phyloP scores from a whole-genome alignment of 2,329 filamentous ascomycete genomes.

The Talaromyces sp. region DNA sequence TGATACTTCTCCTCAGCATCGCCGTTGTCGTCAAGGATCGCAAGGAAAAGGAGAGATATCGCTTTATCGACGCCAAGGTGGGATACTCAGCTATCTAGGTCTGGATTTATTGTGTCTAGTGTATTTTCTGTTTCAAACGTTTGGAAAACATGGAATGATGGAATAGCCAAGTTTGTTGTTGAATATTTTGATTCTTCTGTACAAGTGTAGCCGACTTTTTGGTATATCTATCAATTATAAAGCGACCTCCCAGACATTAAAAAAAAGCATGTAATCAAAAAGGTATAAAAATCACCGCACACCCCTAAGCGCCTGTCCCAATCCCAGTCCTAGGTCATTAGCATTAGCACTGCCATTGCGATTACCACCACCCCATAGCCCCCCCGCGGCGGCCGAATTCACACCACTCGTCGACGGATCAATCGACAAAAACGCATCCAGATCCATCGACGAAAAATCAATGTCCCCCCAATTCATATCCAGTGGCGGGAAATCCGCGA shows the following conservation, averaged over 20 bases:
- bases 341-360: not conserved
- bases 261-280: not conserved
- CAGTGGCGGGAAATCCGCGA: slow-evolving; percentile 29
- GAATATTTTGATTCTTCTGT: not conserved
- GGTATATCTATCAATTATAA: not conserved
- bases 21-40: slow-evolving; percentile 75
- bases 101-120: not conserved
- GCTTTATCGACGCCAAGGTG: slow-evolving; percentile 75
- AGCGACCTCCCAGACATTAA: not conserved
- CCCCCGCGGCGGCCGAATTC: not conserved
- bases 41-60: slow-evolving; percentile 73
- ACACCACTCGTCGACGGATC: slow-evolving; percentile 16
- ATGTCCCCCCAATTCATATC: slow-evolving; percentile 35
- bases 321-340: slow-evolving; percentile 3
- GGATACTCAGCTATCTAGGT: slow-evolving; percentile 30
- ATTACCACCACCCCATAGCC: not conserved
- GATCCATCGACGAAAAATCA: slow-evolving; percentile 36
- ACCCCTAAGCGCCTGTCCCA: not conserved
- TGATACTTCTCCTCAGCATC: slow-evolving; percentile 62
- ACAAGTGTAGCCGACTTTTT: not conserved
- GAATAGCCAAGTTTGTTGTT: not conserved
- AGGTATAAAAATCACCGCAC: not conserved
- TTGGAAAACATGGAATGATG: not conserved
- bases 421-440: slow-evolving; percentile 34
- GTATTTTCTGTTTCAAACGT: not conserved